A percentile compares a stretch with the other conserved stretches of the same genome.
Evolutionary conservation across 768 basidiomycete species (phyloP).

Genomic region (Clathrus columnatus): DNA sequence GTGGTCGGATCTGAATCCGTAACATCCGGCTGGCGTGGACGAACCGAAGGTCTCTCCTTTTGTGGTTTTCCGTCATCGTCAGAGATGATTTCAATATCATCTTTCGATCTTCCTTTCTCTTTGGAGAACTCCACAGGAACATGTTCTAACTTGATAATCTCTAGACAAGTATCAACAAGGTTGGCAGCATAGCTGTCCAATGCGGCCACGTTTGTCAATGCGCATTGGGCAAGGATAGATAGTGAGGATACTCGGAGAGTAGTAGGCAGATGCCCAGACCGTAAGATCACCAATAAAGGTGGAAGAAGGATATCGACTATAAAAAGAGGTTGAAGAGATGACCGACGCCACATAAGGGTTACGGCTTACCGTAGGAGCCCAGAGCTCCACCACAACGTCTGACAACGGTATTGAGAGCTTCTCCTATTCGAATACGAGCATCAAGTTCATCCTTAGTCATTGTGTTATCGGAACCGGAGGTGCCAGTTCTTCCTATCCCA

Average conservation of each 20-base stretch:
- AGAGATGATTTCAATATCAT: background rate
- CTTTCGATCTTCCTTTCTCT: slow-evolving; percentile 6
- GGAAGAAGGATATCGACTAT: slow-evolving; percentile 68
- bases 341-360: background rate
- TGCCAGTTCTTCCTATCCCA: slow-evolving; percentile 42
- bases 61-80: slow-evolving; percentile 11
- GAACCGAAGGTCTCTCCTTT: background rate
- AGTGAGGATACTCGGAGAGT: slow-evolving; percentile 61
- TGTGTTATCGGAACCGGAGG: slow-evolving; percentile 31
- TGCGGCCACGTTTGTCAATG: slow-evolving; percentile 53
- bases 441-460: slow-evolving; percentile 51
- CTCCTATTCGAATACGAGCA: slow-evolving; percentile 66
- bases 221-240: slow-evolving; percentile 66
- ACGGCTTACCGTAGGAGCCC: slow-evolving; percentile 51
- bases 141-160: slow-evolving; percentile 63
- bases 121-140: slow-evolving; percentile 21
- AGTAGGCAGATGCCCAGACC: slow-evolving; percentile 54
- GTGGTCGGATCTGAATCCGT: slow-evolving; percentile 55
- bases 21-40: slow-evolving; percentile 1
- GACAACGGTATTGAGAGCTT: slow-evolving; percentile 75
- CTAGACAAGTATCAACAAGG: slow-evolving; percentile 59
- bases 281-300: slow-evolving; percentile 54
- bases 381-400: slow-evolving; percentile 63
- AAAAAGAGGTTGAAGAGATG: slow-evolving; percentile 6
- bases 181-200: slow-evolving; percentile 55